phyloP scores from a whole-genome alignment of 306 rosid species.

The Cucumis melo region DNA sequence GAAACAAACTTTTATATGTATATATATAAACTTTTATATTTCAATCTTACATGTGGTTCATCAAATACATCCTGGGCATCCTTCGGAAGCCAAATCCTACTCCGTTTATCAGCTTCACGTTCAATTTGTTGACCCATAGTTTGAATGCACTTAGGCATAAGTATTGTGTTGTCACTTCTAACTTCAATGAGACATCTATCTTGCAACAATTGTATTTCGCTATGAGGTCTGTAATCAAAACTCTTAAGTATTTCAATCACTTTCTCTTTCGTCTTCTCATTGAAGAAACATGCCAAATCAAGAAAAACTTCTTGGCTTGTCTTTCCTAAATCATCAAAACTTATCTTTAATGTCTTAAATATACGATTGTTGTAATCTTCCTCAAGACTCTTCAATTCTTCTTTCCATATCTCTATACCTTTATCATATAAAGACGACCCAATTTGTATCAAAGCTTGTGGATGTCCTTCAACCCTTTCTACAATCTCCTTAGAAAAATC shows the following conservation, averaged over 20 bases:
- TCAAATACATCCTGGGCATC: not conserved
- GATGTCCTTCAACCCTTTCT: not conserved
- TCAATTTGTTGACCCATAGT: constrained; percentile 8
- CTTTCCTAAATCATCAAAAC: not conserved
- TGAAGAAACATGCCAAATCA: not conserved
- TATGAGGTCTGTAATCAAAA: not conserved
- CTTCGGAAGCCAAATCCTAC: constrained; percentile 1
- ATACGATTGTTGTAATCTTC: not conserved
- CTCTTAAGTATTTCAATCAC: not conserved
- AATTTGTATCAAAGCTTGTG: not conserved
- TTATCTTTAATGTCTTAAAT: not conserved
- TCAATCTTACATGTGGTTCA: not conserved
- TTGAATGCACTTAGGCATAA: constrained; percentile 2
- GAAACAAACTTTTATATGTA: too few species aligned
- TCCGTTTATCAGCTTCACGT: not conserved
- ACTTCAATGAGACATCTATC: not conserved
- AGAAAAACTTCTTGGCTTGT: not conserved
- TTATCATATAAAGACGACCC: not conserved
- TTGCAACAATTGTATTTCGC: not conserved
- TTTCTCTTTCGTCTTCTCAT: not conserved
- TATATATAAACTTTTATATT: too few species aligned
- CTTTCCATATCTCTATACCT: not conserved
- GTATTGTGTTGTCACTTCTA: not conserved
- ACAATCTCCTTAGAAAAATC: not conserved
- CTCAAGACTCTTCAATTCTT: not conserved